Evolutionary conservation across 148 eudicot species (phyloP), one percentile per base, ranked within the genome.

Genomic region (Vaccinium macrocarpon): DNA sequence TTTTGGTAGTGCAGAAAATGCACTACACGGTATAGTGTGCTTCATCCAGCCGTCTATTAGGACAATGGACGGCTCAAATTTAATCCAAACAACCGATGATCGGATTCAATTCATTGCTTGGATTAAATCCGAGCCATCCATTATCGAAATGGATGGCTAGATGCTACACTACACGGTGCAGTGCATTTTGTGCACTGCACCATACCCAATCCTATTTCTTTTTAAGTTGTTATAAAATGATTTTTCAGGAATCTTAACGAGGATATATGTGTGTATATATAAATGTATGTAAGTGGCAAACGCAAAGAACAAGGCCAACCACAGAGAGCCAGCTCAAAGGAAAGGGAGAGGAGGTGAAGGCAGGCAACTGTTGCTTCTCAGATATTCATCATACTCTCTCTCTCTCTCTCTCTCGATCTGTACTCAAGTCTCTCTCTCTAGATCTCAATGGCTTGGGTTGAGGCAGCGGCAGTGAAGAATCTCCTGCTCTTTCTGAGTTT

Each of bases 301-400:
- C 18, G 86, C 73, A 68, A 68, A 13, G 82, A 82, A 88, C 84
- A 86, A 89, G 73, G 86, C 98, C 93, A 93, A 94, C 93, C 88
- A 85, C 79, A 74, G 87, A 86, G 52, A 90, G 95, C 90, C 94
- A 93, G 86, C 88, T 59, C 70, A 62, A 72, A 35, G 68, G 38
- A 62, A 35, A 68, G 27, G 49, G 73, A 68, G 64, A 8, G 50
- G 62, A 4, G 79, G 19, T 13, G 12, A 68, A 68, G 38, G 42
- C 12, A 25, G 73, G 73, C 73, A 1, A 68, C 73, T 27, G 73
- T 68, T 27, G 73, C 42, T 68, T 68, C 73, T 68, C 42, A 68
- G 73, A 68, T 68, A 15, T 27, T 68, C 35, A 64, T 64, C 38
- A 68, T 11, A 2, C 71, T 64, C 71, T 53, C 57, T 11, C 57